These are phyloP conservation scores for Cutaneotrichosporon sp. DNA, from an alignment of 1,284 basidiomycete genomes.

Conservation along the genomic window DNA sequence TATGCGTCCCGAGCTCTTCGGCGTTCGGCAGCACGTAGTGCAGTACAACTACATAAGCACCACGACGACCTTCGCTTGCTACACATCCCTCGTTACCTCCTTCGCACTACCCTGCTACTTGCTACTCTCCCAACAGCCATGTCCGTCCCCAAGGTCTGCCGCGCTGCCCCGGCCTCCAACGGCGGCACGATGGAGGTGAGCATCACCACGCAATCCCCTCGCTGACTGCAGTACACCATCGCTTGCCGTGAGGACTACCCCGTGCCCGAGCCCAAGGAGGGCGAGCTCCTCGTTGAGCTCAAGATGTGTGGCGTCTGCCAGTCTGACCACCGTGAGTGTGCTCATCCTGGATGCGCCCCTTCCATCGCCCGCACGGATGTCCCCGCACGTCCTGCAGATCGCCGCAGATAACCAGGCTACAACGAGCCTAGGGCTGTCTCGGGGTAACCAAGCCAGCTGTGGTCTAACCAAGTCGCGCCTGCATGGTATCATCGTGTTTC, in stretches of 20 bases:
- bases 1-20: no score
- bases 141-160: slow-evolving; percentile 16
- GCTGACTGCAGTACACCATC: slow-evolving; percentile 16
- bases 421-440: background rate
- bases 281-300: slow-evolving; percentile 20
- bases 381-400: no score
- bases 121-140: slow-evolving; percentile 5
- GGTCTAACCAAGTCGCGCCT: no score
- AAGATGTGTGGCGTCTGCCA: slow-evolving; percentile 19
- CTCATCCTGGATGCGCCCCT: no score
- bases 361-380: no score
- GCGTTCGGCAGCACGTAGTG: no score
- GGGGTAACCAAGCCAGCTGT: background rate
- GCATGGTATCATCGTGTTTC: no score
- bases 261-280: slow-evolving; percentile 14
- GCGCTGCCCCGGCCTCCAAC: slow-evolving; percentile 15
- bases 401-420: no score
- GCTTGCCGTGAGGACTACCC: slow-evolving; percentile 17
- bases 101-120: background rate
- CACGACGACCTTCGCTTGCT: no score
- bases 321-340: slow-evolving; percentile 20
- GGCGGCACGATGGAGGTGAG: slow-evolving; percentile 9
- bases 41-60: no score
- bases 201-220: background rate
- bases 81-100: no score